phyloP scores from a whole-genome alignment of 495 filamentous ascomycete genomes.

The Aspergillus ellipticus region DNA sequence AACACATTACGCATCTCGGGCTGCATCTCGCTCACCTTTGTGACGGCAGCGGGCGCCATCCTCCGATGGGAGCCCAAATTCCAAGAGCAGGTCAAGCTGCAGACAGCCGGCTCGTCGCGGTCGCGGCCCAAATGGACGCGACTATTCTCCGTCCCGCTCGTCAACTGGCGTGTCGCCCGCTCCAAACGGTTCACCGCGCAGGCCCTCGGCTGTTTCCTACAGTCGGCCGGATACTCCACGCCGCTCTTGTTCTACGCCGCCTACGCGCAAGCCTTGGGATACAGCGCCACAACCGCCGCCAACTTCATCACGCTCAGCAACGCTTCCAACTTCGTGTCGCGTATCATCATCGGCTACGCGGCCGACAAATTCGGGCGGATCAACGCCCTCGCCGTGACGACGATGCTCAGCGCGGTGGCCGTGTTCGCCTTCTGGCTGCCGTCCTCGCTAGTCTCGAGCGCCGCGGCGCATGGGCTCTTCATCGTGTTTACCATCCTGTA shows the following conservation, averaged over 20 bases:
- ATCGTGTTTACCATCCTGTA: conserved; percentile 51
- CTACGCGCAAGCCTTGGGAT: conserved; percentile 40
- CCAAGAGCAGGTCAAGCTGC: conserved; percentile 26
- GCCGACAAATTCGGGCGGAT: conserved; percentile 49
- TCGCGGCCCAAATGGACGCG: conserved; percentile 21
- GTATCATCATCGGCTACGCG: conserved; percentile 47
- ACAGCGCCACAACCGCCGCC: conserved; percentile 30
- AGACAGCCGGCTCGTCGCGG: conserved; percentile 19
- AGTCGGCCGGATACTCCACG: conserved; percentile 41
- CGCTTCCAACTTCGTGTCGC: conserved; percentile 51
- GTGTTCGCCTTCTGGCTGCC: conserved; percentile 53
- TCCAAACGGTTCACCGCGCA: conserved; percentile 38
- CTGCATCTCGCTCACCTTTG: conserved; percentile 39
- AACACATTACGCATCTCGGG: conserved; percentile 52
- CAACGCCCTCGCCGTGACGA: conserved; percentile 50
- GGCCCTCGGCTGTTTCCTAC: conserved; percentile 38
- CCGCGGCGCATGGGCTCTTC: conserved; percentile 34
- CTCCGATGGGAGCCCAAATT: conserved; percentile 43
- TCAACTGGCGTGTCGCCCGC: conserved; percentile 36
- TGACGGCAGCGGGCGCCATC: conserved; percentile 43
- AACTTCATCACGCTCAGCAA: conserved; percentile 53
- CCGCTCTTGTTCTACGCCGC: conserved; percentile 43
- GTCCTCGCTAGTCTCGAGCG: conserved; percentile 21
- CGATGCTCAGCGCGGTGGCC: conserved; percentile 37
- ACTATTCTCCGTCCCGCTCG: conserved; percentile 19